Base-by-base conservation (phyloP, 2,329 filamentous ascomycete species). In the Chaetothyriales sp. region DNA sequence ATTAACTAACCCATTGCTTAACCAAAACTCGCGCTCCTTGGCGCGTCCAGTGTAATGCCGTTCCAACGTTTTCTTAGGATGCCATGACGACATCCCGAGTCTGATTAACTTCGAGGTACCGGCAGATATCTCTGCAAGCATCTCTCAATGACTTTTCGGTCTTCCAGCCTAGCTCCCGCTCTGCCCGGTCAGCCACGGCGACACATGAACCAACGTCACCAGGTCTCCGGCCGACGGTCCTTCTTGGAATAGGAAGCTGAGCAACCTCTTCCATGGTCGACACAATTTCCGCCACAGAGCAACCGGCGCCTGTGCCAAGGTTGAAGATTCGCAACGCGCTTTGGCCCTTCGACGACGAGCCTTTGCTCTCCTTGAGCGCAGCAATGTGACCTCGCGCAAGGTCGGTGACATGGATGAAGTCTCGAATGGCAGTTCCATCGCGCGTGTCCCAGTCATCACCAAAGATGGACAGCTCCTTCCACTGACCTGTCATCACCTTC, bases 361-460 rank as follows among this genome's bases (percentile, higher is more conserved):
- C 33, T 40, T 40, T 40, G 33, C 10, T 25, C 22, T 6, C 33
- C 37, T 43, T 49, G 18, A 52, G 20, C n/a, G 81, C 81, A 5
- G 80, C 78, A 40, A 83, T 73, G 64, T 85, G 81, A 4, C 67
- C 81, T 44, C 76, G 70, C 5, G 80, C 80, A 45, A 85, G 72
- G 63, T 84, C 81, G 15, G 74, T 76, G 40, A 83, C 81, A 58
- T 84, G 81, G 56, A 84, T 82, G 61, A 82, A 85, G 64, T 85
- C 81, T 44, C 81, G 76, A 43, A 84, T 73, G 1, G 80, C 79
- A 0, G 81, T 83, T 15, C 81, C 81, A 58, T 85, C 81, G 3
- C 71, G 68, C 0, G 81, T 84, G 51, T 80, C 73, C 74, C 80
- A 85, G 64, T 85, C 79, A 2, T 72, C 73, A 6, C 81, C 81